Conservation (phyloP, 2,329 filamentous ascomycete species). For the Epicoccum sorghinum region DNA sequence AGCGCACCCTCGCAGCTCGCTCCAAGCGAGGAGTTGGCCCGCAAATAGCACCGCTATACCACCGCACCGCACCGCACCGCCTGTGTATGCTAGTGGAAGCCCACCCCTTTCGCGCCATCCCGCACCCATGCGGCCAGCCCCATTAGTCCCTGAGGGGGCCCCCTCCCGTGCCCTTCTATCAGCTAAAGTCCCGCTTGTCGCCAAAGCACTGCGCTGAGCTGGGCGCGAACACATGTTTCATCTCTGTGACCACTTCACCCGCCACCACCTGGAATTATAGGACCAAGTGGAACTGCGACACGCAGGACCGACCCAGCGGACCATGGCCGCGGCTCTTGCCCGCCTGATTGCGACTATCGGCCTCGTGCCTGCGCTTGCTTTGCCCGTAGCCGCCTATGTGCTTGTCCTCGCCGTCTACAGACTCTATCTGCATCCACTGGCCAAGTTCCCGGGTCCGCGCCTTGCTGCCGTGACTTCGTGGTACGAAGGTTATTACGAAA, state of each 20-base stretch:
- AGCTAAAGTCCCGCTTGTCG: not conserved
- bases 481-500: slow-evolving; percentile 47
- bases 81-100: not conserved
- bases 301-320: not conserved
- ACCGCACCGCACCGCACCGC: not conserved
- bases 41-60: not conserved
- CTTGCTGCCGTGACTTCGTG: slow-evolving; percentile 39
- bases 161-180: not conserved
- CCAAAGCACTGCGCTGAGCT: not conserved
- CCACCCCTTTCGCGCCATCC: not conserved
- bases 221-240: slow-evolving; percentile 12
- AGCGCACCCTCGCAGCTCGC: too few relatives aligned
- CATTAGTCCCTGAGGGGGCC: not conserved
- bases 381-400: slow-evolving; percentile 23
- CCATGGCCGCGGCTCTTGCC: slow-evolving; percentile 12
- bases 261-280: not conserved
- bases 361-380: slow-evolving; percentile 15
- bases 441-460: slow-evolving; percentile 53
- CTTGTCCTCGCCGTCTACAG: slow-evolving; percentile 43
- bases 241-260: slow-evolving; percentile 8
- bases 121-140: not conserved
- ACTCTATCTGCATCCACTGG: slow-evolving; percentile 53
- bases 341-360: slow-evolving; percentile 15
- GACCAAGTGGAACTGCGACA: not conserved
- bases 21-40: not conserved